Evolutionary conservation across 169 alveolate species (phyloP), one percentile per base, ranked within the genome.

Genomic region (Plasmodium cynomolgi): DNA sequence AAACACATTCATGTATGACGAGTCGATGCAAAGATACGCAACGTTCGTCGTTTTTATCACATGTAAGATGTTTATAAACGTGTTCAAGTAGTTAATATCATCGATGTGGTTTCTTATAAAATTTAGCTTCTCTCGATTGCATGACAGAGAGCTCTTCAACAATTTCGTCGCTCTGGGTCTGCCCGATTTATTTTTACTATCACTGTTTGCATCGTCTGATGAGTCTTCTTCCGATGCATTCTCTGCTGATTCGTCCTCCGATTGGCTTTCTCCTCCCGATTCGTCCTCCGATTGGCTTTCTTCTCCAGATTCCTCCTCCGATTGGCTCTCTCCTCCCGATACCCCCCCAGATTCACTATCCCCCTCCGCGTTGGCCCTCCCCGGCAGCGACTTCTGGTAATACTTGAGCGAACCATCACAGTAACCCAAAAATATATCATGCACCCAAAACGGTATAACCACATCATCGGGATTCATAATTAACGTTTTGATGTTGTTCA

Each of bases 401-500:
- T 95, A 92, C 44, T 96, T 93, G 33, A 93, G 77, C 82, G 93
- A 86, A 68, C 96, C 96, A 73, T 96, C 96, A 29, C 98, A 96
- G 88, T 97, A 97, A 50, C 98, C 98, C 82, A 97, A 93, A 81
- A 97, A 96, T 31, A 97, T 91, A 74, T 96, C 97, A 79, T 95
- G 97, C 34, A 97, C 95, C 97, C 97, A 96, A 20, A 83, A 83
- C 3, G 99, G 98, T 54, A 97, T 92, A 34, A 84, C 90, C 50
- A 96, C 97, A 26, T 91, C 95, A 82, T 93, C 96, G 1, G 97
- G 96, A 74, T 96, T 88, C 93, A 96, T 96, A 82, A 98, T 97
- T 81, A 98, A 92, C 83, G 93, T 83, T 62, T 98, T 96, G 84
- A 98, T 97, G 26, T 98, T 96, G 56, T 93, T 95, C 86, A 98